phyloP scores from a whole-genome alignment of 352 stramenopile species.

The Globisporangium nagaii region DNA sequence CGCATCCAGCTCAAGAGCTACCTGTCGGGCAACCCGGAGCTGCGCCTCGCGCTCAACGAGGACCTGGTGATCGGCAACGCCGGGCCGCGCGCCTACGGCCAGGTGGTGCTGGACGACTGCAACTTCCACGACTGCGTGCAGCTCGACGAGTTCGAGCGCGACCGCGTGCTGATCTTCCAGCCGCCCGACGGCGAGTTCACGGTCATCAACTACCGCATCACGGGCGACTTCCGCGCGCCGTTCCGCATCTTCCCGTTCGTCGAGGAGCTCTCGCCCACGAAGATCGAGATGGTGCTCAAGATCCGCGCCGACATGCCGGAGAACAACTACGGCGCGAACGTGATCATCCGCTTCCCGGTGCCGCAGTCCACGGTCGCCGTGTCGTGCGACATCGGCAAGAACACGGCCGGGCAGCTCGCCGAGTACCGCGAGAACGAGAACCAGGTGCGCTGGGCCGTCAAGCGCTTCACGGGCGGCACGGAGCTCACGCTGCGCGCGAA shows the following conservation, averaged over 20 bases:
- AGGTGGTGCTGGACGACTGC: conserved; percentile 96
- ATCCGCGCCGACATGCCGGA: conserved; percentile 91
- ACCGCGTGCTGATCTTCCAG: conserved; percentile 86
- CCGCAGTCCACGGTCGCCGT: conserved; percentile 83
- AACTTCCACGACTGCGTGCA: conserved; percentile 99
- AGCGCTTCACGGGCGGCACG: conserved; percentile 93
- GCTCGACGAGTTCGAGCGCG: conserved; percentile 92
- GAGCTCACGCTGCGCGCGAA: conserved; percentile 95
- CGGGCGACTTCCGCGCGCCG: conserved; percentile 94
- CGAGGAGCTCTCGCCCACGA: conserved; percentile 93
- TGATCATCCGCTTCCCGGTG: conserved; percentile 93
- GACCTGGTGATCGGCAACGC: conserved; percentile 94
- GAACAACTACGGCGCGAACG: conserved; percentile 95
- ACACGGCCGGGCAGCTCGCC: conserved; percentile 72
- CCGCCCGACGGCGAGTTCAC: conserved; percentile 72
- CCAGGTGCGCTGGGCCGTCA: conserved; percentile 95
- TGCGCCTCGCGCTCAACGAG: conserved; percentile 95
- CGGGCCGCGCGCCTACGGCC: conserved; percentile 76
- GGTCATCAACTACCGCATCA: conserved; percentile 98
- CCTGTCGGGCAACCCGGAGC: conserved; percentile 96
- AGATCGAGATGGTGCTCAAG: conserved; percentile 92
- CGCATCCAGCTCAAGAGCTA: conserved; percentile 99
- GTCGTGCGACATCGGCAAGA: conserved; percentile 79
- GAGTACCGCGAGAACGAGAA: conserved; percentile 95
- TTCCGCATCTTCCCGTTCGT: conserved; percentile 98